Conservation (phyloP, 306 rosid species). For the Prunus davidiana region DNA sequence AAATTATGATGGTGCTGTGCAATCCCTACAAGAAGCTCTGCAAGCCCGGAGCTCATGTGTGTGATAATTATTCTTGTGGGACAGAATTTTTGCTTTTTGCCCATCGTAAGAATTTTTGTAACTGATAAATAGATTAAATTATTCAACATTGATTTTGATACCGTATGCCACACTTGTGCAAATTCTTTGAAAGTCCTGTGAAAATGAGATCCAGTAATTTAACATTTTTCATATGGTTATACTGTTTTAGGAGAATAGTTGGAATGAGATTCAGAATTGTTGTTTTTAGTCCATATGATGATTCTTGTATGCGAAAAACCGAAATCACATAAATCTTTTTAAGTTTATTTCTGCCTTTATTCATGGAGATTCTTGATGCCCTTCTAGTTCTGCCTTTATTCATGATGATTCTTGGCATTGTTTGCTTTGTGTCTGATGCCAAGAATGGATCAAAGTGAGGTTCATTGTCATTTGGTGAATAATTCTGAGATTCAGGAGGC, state of each 20-base stretch:
- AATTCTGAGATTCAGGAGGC: no score
- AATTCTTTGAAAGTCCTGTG: not conserved
- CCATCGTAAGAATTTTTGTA: not conserved
- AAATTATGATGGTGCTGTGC: constrained; percentile 63
- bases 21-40: constrained; percentile 50
- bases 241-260: not conserved
- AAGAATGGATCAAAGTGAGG: no score
- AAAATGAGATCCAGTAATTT: not conserved
- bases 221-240: not conserved
- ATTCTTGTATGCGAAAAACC: not conserved
- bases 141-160: not conserved
- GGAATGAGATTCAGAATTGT: not conserved
- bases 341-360: no score
- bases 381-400: no score
- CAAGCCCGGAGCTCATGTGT: constrained; percentile 39
- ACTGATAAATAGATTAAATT: not conserved
- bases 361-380: no score
- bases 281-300: not conserved
- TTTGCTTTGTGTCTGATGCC: no score
- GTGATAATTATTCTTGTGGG: constrained; percentile 27
- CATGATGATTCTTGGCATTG: no score
- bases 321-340: no score
- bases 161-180: not conserved
- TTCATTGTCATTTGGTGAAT: no score
- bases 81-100: not conserved